Conservation (phyloP, 495 filamentous ascomycete species). For the Cryomyces minteri region DNA sequence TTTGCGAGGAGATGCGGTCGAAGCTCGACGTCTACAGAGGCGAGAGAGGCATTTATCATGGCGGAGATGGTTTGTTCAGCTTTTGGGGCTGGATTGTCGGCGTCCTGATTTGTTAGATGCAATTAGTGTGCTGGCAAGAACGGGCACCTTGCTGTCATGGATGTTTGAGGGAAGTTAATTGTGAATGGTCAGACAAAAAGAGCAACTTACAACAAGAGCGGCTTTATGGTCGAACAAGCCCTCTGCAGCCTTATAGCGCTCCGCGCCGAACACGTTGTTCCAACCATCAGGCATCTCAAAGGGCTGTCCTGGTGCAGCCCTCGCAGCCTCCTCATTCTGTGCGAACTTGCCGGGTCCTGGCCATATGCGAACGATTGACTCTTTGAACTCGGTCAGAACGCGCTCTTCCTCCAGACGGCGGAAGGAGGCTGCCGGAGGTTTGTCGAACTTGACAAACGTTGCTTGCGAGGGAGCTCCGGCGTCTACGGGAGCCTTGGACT, state of each 20-base stretch:
- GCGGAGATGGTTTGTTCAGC: constrained; percentile 59
- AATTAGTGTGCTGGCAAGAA: background rate
- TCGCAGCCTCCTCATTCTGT: constrained; percentile 49
- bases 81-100: constrained; percentile 30
- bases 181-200: background rate
- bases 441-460: constrained; percentile 44
- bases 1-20: constrained; percentile 67
- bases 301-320: constrained; percentile 48
- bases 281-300: constrained; percentile 94
- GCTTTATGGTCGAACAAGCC: constrained; percentile 74
- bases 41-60: constrained; percentile 58
- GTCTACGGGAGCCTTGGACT: constrained; percentile 74
- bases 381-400: constrained; percentile 88
- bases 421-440: constrained; percentile 52
- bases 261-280: constrained; percentile 81
- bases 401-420: constrained; percentile 77
- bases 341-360: constrained; percentile 52
- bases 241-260: constrained; percentile 70
- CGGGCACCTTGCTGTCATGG: no score
- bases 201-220: constrained; percentile 25
- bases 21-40: constrained; percentile 71
- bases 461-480: constrained; percentile 64
- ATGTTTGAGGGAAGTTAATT: background rate
- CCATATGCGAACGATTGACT: constrained; percentile 90
- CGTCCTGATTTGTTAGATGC: constrained; percentile 12